Conservation (phyloP, 345 rosid species). For the Bruguiera gymnorhiza region DNA sequence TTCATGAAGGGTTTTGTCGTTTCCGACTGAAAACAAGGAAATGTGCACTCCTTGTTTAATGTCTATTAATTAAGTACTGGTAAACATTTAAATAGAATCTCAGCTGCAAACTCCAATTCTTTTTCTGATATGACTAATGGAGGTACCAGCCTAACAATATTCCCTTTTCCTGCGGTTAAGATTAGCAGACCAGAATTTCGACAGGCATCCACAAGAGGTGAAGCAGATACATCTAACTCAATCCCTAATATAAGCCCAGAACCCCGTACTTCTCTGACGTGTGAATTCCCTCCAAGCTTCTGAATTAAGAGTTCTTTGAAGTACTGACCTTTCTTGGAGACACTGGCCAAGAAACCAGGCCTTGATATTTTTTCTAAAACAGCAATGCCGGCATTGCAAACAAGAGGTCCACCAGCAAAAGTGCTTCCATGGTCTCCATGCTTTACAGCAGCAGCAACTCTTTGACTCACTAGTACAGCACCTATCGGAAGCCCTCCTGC, state of each 20-base stretch:
- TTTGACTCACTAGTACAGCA: slow-evolving; percentile 71
- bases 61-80: slow-evolving; percentile 17
- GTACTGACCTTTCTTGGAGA: slow-evolving; percentile 58
- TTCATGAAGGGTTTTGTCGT: background rate
- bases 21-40: background rate
- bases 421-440: slow-evolving; percentile 92
- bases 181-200: slow-evolving; percentile 65
- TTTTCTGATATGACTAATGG: slow-evolving; percentile 76
- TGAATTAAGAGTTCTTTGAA: slow-evolving; percentile 51
- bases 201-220: slow-evolving; percentile 68
- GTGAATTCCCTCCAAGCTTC: slow-evolving; percentile 60
- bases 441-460: slow-evolving; percentile 61
- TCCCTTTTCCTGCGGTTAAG: slow-evolving; percentile 81
- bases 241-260: slow-evolving; percentile 76
- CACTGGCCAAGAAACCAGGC: slow-evolving; percentile 69
- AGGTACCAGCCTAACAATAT: slow-evolving; percentile 81
- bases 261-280: slow-evolving; percentile 85
- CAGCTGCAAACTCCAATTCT: slow-evolving; percentile 64
- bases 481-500: slow-evolving; percentile 95
- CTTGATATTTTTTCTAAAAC: slow-evolving; percentile 70
- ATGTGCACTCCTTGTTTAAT: background rate
- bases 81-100: slow-evolving; percentile 33
- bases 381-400: slow-evolving; percentile 61
- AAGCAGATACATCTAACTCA: slow-evolving; percentile 65
- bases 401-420: slow-evolving; percentile 79